Conservation (phyloP, 2,329 filamentous ascomycete genomes). For the Alternaria incomplexa region DNA sequence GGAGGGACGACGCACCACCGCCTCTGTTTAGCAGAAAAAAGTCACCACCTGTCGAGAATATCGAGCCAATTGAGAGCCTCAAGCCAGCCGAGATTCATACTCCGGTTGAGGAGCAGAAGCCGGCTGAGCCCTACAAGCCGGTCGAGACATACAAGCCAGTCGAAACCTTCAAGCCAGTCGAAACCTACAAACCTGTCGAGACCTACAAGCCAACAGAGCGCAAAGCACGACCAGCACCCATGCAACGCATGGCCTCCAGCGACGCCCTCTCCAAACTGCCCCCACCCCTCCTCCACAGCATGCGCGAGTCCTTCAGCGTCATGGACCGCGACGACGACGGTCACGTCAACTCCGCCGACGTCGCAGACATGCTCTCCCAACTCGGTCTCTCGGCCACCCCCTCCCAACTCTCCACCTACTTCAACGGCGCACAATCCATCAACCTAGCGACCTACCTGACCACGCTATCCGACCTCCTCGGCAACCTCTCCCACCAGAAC, state of each 20-base stretch:
- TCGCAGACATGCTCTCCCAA: conserved; percentile 85
- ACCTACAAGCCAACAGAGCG: conserved; percentile 9
- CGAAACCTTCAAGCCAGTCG: background rate
- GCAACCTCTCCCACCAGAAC: conserved; percentile 74
- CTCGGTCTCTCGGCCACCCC: conserved; percentile 78
- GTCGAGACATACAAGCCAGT: background rate
- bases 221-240: conserved; percentile 31
- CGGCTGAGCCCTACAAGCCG: conserved; percentile 1
- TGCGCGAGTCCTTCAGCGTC: conserved; percentile 93
- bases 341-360: conserved; percentile 78
- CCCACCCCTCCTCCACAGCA: conserved; percentile 79
- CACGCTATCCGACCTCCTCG: conserved; percentile 75
- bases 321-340: conserved; percentile 90
- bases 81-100: background rate
- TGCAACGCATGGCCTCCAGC: conserved; percentile 31
- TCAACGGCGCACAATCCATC: conserved; percentile 74
- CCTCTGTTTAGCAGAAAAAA: conserved; percentile 15
- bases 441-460: conserved; percentile 87
- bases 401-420: conserved; percentile 79
- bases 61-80: conserved; percentile 2
- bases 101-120: conserved; percentile 1
- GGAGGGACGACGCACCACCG: conserved; percentile 39
- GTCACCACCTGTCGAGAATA: conserved; percentile 1
- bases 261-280: conserved; percentile 71
- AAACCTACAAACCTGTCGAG: conserved; percentile 52